These are phyloP conservation scores for Xylaria sp. DNA, from an alignment of 2,329 filamentous ascomycete genomes.

Conservation along the genomic window DNA sequence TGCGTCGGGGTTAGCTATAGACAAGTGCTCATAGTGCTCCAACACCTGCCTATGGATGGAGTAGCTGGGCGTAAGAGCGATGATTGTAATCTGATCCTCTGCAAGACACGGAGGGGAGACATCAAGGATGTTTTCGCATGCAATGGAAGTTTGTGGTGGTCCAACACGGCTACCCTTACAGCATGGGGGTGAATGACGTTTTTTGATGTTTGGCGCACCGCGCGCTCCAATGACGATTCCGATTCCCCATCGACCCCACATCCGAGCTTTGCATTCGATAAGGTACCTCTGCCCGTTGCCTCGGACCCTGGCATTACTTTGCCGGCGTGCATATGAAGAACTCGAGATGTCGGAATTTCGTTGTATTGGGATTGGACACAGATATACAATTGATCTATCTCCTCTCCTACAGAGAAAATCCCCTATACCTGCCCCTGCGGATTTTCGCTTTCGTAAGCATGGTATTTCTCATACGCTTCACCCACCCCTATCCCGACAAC, in stretches of 20 bases:
- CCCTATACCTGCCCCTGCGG: neutral
- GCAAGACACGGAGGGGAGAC: slow-evolving; percentile 34
- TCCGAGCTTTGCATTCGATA: neutral
- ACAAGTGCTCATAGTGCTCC: slow-evolving; percentile 4
- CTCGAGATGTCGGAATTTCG: too few species aligned
- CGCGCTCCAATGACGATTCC: neutral
- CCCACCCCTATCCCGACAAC: slow-evolving; percentile 7
- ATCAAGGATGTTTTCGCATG: slow-evolving; percentile 22
- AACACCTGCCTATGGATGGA: slow-evolving; percentile 20
- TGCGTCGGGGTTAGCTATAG: slow-evolving; percentile 1
- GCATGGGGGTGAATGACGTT: neutral
- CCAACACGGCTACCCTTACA: neutral
- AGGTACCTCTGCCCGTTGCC: too few species aligned
- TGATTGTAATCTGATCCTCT: slow-evolving; percentile 34
- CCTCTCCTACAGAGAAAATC: neutral
- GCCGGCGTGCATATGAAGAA: too few species aligned
- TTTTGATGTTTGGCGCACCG: neutral
- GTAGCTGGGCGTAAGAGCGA: slow-evolving; percentile 30
- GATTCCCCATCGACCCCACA: slow-evolving; percentile 7
- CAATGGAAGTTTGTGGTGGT: neutral
- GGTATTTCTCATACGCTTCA: neutral
- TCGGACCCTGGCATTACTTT: too few species aligned
- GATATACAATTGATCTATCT: slow-evolving; percentile 8
- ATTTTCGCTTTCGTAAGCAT: neutral
- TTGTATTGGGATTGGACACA: neutral